phyloP scores from a whole-genome alignment of 1,284 basidiomycete genomes.

The Cutaneotrichosporon sp. region DNA sequence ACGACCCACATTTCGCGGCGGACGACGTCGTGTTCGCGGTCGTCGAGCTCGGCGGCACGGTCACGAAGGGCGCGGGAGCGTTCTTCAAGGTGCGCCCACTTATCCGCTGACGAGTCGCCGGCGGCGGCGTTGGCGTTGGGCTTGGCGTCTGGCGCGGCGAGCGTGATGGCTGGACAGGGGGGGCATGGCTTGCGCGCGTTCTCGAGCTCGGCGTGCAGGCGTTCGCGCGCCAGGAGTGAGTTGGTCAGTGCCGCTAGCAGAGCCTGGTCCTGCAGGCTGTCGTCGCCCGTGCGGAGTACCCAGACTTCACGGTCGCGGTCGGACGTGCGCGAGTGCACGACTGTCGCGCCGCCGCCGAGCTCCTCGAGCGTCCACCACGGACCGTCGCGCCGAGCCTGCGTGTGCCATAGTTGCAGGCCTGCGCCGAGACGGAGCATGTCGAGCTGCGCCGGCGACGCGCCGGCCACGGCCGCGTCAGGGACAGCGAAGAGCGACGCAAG shows the following conservation, averaged over 20 bases:
- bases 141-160: not conserved
- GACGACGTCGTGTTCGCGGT: constrained; percentile 35
- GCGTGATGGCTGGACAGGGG: not conserved
- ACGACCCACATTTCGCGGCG: constrained; percentile 44
- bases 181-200: constrained; percentile 15
- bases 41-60: constrained; percentile 36
- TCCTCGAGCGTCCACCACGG: constrained; percentile 41
- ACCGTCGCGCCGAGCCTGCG: not conserved
- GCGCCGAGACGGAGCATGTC: constrained; percentile 24
- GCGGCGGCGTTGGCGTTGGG: not conserved
- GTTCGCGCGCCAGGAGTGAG: constrained; percentile 32
- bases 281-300: constrained; percentile 30
- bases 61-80: constrained; percentile 16
- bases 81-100: constrained; percentile 10
- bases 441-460: constrained; percentile 3
- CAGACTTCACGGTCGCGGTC: constrained; percentile 35
- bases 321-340: constrained; percentile 22
- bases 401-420: constrained; percentile 28
- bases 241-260: constrained; percentile 30
- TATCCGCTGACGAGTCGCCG: not conserved
- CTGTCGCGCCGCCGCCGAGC: constrained; percentile 33
- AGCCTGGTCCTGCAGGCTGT: constrained; percentile 11
- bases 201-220: constrained; percentile 25
- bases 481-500: constrained; percentile 26
- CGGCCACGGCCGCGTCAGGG: constrained; percentile 6